phyloP scores from a whole-genome alignment of 352 stramenopile genomes.

The Phytopythium chamaehyphon region DNA sequence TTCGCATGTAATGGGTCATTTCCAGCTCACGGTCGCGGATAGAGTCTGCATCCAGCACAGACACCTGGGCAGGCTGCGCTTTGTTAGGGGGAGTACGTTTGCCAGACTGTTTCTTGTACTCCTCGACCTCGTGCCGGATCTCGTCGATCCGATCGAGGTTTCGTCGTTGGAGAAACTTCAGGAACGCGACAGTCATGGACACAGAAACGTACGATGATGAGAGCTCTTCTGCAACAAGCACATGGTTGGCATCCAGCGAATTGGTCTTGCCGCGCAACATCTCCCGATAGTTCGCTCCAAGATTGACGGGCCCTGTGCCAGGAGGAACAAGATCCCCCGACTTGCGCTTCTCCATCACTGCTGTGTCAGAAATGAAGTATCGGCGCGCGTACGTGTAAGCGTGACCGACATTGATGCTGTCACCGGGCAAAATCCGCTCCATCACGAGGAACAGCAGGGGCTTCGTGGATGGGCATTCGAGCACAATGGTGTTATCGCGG shows the following conservation, averaged over 20 bases:
- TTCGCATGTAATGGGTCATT: constrained; percentile 56
- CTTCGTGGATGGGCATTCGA: constrained; percentile 62
- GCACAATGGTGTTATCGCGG: constrained; percentile 63
- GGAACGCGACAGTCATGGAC: constrained; percentile 76
- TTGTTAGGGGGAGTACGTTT: constrained; percentile 6
- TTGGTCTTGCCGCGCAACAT: constrained; percentile 56
- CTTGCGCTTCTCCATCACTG: constrained; percentile 46
- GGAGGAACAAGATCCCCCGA: constrained; percentile 30
- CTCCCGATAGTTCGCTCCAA: constrained; percentile 45
- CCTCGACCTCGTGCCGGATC: constrained; percentile 36
- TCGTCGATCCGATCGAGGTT: constrained; percentile 67
- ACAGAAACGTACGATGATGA: constrained; percentile 78
- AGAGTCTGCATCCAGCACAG: constrained; percentile 13
- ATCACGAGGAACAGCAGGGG: constrained; percentile 71
- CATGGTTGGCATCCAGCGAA: constrained; percentile 50
- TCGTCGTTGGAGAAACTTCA: constrained; percentile 65
- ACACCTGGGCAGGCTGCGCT: constrained; percentile 18
- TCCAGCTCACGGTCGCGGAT: constrained; percentile 47
- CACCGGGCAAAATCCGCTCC: constrained; percentile 53
- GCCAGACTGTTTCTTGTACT: constrained; percentile 59
- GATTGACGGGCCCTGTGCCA: constrained; percentile 16
- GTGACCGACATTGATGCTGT: constrained; percentile 65
- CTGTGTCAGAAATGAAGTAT: constrained; percentile 75
- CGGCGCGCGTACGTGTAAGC: constrained; percentile 79
- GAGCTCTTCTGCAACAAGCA: constrained; percentile 80